Conservation (phyloP, 2,329 filamentous ascomycete genomes). For the Cladophialophora exuberans region DNA sequence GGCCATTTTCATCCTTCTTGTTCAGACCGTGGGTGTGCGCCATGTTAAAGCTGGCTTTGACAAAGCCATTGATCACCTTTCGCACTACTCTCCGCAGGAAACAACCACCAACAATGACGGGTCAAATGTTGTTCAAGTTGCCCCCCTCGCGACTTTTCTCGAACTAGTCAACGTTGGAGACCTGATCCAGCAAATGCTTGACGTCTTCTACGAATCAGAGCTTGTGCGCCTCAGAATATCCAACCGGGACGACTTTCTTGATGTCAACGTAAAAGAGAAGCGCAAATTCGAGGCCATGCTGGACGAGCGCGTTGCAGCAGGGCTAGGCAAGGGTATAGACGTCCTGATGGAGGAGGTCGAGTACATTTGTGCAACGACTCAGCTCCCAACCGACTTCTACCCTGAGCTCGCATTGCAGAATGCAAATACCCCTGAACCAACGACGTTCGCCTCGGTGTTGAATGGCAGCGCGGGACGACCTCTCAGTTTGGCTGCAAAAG, state of each 20-base stretch:
- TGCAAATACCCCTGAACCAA: neutral
- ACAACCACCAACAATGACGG: conserved; percentile 62
- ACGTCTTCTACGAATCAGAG: conserved; percentile 98
- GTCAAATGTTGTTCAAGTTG: conserved; percentile 69
- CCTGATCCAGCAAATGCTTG: conserved; percentile 97
- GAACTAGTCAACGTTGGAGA: conserved; percentile 98
- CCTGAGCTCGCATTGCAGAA: conserved; percentile 51
- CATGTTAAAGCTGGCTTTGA: conserved; percentile 95
- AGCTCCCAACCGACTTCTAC: conserved; percentile 88
- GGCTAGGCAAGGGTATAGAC: conserved; percentile 95
- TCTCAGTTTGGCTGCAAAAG: neutral
- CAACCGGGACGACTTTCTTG: conserved; percentile 92
- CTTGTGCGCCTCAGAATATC: conserved; percentile 79
- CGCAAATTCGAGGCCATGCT: conserved; percentile 99
- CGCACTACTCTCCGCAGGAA: conserved; percentile 86
- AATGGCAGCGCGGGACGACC: conserved; percentile 7
- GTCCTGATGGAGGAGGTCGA: conserved; percentile 98
- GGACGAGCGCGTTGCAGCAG: conserved; percentile 92
- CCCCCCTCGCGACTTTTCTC: conserved; percentile 87
- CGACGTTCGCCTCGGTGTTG: conserved; percentile 4
- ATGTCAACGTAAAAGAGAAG: conserved; percentile 89
- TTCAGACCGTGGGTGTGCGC: conserved; percentile 80
- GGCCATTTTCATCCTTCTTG: conserved; percentile 80
- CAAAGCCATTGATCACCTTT: conserved; percentile 87
- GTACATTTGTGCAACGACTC: conserved; percentile 87